Percentiles rank a stretch among this genome's conserved stretches.
phyloP scores from a whole-genome alignment of 768 basidiomycete species.

The Suillus brevipes region DNA sequence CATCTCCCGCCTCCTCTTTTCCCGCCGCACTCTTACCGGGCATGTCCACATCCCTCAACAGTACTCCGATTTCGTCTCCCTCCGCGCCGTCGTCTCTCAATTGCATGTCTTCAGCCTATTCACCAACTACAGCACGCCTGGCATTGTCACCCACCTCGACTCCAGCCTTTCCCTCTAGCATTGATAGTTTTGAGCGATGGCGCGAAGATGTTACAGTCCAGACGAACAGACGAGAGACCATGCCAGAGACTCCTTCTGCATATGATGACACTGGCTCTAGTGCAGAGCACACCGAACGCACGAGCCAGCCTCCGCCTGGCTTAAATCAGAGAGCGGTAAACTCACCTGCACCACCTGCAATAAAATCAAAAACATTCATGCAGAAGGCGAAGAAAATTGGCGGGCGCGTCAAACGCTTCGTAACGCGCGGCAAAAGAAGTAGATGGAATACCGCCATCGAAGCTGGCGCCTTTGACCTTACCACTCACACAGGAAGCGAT shows the following conservation, averaged over 20 bases:
- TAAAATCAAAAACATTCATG: conserved; percentile 21
- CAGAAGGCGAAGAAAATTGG: conserved; percentile 30
- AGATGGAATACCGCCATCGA: conserved; percentile 23
- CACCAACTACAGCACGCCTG: conserved; percentile 15
- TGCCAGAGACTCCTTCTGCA: background rate
- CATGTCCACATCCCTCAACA: conserved; percentile 15
- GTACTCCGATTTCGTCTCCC: conserved; percentile 20
- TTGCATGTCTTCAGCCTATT: conserved; percentile 2
- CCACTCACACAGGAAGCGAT: conserved; percentile 30
- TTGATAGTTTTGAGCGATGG: conserved; percentile 32
- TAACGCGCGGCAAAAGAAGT: conserved; percentile 15
- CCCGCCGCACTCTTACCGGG: conserved; percentile 17
- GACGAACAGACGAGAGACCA: background rate
- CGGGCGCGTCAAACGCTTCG: conserved; percentile 30
- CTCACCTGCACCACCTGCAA: background rate
- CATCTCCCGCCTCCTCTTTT: conserved; percentile 22
- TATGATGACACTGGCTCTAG: conserved; percentile 1
- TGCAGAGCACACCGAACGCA: background rate
- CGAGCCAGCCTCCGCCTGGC: background rate
- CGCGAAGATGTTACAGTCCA: conserved; percentile 21
- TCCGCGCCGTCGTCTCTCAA: conserved; percentile 14
- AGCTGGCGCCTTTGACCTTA: conserved; percentile 19
- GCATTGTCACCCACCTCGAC: conserved; percentile 29
- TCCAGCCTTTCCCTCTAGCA: conserved; percentile 32
- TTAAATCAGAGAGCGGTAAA: background rate